These are phyloP conservation scores for Deuterostichococcus epilithicus DNA, from an alignment of 139 green algal species.

Conservation along the genomic window DNA sequence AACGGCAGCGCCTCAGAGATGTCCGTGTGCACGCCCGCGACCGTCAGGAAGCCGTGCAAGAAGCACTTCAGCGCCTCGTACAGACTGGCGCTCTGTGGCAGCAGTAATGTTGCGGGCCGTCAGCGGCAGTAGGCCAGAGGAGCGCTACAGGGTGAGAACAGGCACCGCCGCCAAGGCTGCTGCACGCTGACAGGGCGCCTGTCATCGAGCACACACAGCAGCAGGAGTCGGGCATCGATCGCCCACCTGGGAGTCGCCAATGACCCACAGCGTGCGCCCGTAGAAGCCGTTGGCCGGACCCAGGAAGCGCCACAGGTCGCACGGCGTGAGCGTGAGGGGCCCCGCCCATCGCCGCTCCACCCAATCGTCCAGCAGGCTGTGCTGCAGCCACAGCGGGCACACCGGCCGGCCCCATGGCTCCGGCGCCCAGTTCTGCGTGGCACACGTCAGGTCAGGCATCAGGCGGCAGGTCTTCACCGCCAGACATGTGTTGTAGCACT, in stretches of 20 bases:
- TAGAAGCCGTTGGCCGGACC: too few relatives aligned
- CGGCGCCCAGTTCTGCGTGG: not conserved
- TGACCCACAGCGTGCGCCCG: not conserved
- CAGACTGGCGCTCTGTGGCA: not conserved
- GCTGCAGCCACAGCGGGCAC: not conserved
- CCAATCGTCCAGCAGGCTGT: not conserved
- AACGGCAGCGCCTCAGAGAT: not conserved
- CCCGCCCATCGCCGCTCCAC: not conserved
- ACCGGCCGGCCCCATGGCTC: not conserved
- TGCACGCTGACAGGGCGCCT: too few relatives aligned
- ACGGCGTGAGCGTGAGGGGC: not conserved
- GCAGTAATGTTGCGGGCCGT: too few relatives aligned
- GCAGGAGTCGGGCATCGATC: too few relatives aligned
- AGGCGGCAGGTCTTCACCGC: too few relatives aligned
- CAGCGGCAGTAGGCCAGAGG: too few relatives aligned
- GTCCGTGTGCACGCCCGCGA: not conserved
- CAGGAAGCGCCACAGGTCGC: not conserved
- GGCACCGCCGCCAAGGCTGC: too few relatives aligned
- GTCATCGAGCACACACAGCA: too few relatives aligned
- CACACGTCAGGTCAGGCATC: too few relatives aligned
- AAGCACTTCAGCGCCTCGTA: not conserved
- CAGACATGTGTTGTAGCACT: too few relatives aligned
- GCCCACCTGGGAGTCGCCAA: not conserved
- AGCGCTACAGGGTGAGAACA: too few relatives aligned
- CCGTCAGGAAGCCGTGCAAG: not conserved